Evolutionary conservation across 116 monocot species (phyloP).

Genomic region (Trichopus zeylanicus): DNA sequence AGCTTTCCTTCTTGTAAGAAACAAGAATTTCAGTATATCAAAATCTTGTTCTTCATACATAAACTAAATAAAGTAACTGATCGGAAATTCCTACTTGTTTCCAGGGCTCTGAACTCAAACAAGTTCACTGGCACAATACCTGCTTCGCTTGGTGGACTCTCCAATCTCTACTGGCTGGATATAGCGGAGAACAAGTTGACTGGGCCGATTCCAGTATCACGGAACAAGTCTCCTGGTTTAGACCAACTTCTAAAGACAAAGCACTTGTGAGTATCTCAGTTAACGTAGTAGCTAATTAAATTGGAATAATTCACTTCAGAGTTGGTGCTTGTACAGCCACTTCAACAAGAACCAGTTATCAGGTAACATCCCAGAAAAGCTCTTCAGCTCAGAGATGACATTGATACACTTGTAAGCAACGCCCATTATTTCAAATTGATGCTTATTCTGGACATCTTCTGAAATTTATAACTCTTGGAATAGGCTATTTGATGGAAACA

Average conservation of each 20-base stretch:
- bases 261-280: slow-evolving; percentile 72
- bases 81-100: not conserved
- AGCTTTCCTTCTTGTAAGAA: slow-evolving; percentile 61
- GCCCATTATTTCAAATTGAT: too few species aligned
- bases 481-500: slow-evolving; percentile 86
- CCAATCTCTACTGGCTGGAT: slow-evolving; percentile 77
- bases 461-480: not conserved
- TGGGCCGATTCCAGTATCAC: slow-evolving; percentile 67
- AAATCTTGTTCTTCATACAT: not conserved
- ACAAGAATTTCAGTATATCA: slow-evolving; percentile 2
- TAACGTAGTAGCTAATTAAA: too few species aligned
- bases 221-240: slow-evolving; percentile 40
- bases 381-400: slow-evolving; percentile 70
- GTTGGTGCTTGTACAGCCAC: slow-evolving; percentile 37
- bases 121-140: slow-evolving; percentile 73
- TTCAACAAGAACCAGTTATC: slow-evolving; percentile 86
- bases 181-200: slow-evolving; percentile 71
- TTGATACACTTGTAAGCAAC: slow-evolving; percentile 89
- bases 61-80: not conserved
- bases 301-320: not conserved
- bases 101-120: slow-evolving; percentile 88
- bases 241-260: slow-evolving; percentile 60
- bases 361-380: slow-evolving; percentile 54
- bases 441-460: not conserved
- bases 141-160: slow-evolving; percentile 57